These are phyloP conservation scores for Quillaja saponaria DNA, from an alignment of 306 rosid species.

Conservation along the genomic window DNA sequence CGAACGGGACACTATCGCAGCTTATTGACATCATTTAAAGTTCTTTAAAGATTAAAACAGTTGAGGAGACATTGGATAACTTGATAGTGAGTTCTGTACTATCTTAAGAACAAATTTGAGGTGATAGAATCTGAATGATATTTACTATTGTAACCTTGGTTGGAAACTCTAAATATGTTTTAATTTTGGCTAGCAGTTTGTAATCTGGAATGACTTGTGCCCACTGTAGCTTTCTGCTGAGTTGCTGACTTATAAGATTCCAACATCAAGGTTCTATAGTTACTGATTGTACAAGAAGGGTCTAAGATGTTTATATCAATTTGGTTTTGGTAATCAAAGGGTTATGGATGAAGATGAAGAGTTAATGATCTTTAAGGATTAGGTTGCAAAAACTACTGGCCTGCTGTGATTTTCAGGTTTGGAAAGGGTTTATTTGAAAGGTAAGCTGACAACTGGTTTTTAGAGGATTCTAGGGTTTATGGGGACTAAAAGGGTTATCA, in stretches of 20 bases:
- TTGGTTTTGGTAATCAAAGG: neutral
- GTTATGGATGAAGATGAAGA: neutral
- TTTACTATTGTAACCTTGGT: slow-evolving; percentile 13
- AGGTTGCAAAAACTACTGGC: slow-evolving; percentile 22
- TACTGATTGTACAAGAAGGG: too few relatives aligned
- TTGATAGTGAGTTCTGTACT: neutral
- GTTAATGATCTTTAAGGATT: slow-evolving; percentile 16
- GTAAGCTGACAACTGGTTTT: too few relatives aligned
- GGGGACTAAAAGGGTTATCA: too few relatives aligned
- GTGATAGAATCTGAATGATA: slow-evolving; percentile 19
- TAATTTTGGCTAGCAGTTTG: slow-evolving; percentile 11
- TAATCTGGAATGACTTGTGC: slow-evolving; percentile 13
- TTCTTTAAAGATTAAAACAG: slow-evolving; percentile 21
- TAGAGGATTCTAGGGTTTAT: too few relatives aligned
- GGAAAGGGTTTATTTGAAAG: slow-evolving; percentile 2
- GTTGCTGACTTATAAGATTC: slow-evolving; percentile 2
- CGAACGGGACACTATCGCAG: neutral
- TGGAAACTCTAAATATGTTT: neutral
- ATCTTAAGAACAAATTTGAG: slow-evolving; percentile 7
- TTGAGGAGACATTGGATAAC: slow-evolving; percentile 17
- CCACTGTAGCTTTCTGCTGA: neutral
- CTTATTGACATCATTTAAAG: neutral
- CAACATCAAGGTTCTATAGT: neutral
- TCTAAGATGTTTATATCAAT: slow-evolving; percentile 3
- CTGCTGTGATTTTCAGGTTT: slow-evolving; percentile 15